These are phyloP conservation scores for Rhynchospora pubera DNA, from an alignment of 176 grass and related monocot species.

Conservation along the genomic window DNA sequence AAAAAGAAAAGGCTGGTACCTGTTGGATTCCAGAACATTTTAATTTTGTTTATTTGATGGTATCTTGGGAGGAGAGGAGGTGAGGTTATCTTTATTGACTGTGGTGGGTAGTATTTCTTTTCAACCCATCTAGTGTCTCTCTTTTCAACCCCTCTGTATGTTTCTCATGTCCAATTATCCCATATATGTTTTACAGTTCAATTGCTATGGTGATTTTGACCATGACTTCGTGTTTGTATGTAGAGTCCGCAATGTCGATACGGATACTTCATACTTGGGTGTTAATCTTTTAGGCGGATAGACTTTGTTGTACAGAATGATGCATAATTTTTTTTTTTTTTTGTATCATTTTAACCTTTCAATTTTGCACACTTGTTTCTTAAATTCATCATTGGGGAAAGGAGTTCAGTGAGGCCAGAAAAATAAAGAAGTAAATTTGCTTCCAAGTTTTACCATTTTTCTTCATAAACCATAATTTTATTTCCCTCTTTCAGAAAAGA, in stretches of 20 bases:
- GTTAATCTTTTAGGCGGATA: background rate
- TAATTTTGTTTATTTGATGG: background rate
- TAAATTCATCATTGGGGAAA: background rate
- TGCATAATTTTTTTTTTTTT: background rate
- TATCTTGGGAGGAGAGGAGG: background rate
- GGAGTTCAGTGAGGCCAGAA: background rate
- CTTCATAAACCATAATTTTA: background rate
- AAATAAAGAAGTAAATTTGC: background rate
- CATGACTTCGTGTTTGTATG: background rate
- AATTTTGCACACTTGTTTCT: background rate
- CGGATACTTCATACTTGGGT: background rate
- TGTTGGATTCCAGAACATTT: background rate
- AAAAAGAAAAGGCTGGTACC: background rate
- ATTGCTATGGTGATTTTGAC: background rate
- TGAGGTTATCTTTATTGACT: too few species aligned
- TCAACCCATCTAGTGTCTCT: background rate
- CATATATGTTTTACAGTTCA: background rate
- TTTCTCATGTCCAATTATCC: background rate
- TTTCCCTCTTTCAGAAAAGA: background rate
- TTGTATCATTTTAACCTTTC: background rate
- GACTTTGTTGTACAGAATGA: constrained; percentile 3
- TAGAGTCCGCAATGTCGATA: background rate
- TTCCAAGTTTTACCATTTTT: background rate
- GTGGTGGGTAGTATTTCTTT: too few species aligned
- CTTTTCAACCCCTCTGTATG: background rate